These are phyloP conservation scores for Cantharellus anzutake DNA, from an alignment of 768 basidiomycete genomes.

Conservation along the genomic window DNA sequence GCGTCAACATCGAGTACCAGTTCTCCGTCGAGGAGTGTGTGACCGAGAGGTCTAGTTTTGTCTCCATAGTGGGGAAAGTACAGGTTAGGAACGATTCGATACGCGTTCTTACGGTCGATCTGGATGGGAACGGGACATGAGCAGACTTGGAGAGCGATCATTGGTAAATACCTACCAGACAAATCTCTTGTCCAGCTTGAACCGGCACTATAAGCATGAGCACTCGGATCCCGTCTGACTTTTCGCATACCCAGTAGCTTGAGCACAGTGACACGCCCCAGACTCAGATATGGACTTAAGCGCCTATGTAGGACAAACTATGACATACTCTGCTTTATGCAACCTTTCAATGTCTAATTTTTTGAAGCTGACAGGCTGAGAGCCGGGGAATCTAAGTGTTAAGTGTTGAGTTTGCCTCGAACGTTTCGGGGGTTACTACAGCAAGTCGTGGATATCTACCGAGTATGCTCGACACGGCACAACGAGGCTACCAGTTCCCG, in stretches of 20 bases:
- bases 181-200: constrained; percentile 33
- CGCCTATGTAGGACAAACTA: background rate
- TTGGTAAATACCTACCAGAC: constrained; percentile 37
- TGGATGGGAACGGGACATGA: constrained; percentile 16
- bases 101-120: constrained; percentile 91
- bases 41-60: constrained; percentile 42
- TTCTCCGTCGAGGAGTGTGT: constrained; percentile 84
- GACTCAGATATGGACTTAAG: background rate
- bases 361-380: constrained; percentile 87
- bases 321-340: constrained; percentile 56
- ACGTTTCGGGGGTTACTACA: background rate
- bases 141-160: background rate
- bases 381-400: constrained; percentile 58
- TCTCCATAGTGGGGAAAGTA: constrained; percentile 83
- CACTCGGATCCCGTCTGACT: constrained; percentile 89
- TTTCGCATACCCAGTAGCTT: constrained; percentile 99
- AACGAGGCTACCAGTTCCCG: background rate
- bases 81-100: constrained; percentile 53
- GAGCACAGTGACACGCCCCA: background rate
- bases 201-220: constrained; percentile 61
- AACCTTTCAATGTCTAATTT: constrained; percentile 48
- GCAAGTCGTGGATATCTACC: background rate
- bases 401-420: background rate
- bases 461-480: background rate
- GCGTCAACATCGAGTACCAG: constrained; percentile 83